Base-by-base conservation (phyloP, 192 early-diverging fungal genomes). In the Geranomyces michiganensis region DNA sequence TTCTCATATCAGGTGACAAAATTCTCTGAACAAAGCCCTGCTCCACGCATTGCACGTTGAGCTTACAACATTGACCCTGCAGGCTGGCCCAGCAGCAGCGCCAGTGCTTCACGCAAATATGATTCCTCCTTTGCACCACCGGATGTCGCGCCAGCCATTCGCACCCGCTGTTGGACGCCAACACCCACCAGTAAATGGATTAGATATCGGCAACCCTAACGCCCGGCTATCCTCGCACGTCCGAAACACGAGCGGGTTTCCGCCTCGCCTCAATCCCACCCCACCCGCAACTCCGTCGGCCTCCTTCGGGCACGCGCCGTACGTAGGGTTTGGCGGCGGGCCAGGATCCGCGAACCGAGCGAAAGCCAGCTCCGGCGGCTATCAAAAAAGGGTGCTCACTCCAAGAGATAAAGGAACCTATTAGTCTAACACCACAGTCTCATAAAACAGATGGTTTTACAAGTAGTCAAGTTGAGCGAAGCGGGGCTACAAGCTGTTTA, bases 261-360 rank as follows among this genome's bases (percentile, higher is more conserved):
- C 19, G 15, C 19, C 24, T n/a, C 51, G n/a, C 7, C 51, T 9
- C 24, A n/a, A n/a, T 24, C 24, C 51, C 19, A 26, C n/a, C 4
- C 51, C n/a, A 53, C 51, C 51, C 3, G n/a, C n/a, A n/a, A 53
- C 51, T n/a, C 51, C 51, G 51, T 53, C 51, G n/a, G 24, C 24
- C 19, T 53, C 51, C 19, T 24, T n/a, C 19, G 24, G 4, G 19
- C n/a, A 53, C 19, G 24, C 4, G 19, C 51, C 19, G 24, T 53
- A 53, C 51, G 51, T 26, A 9, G 51, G 51, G 3, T 53, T 53
- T 15, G 51, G 51, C 19, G 51, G 51, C 51, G 51, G 51, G 24
- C 51, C 51, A 15, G 51, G 51, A n/a, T 53, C 51, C 17, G 51
- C 51, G 3, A 53, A 53, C 51, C 3, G 51, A n/a, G 51, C 7